Evolutionary conservation across 2,329 filamentous ascomycete species (phyloP).

Genomic region (Ramichloridium luteum): DNA sequence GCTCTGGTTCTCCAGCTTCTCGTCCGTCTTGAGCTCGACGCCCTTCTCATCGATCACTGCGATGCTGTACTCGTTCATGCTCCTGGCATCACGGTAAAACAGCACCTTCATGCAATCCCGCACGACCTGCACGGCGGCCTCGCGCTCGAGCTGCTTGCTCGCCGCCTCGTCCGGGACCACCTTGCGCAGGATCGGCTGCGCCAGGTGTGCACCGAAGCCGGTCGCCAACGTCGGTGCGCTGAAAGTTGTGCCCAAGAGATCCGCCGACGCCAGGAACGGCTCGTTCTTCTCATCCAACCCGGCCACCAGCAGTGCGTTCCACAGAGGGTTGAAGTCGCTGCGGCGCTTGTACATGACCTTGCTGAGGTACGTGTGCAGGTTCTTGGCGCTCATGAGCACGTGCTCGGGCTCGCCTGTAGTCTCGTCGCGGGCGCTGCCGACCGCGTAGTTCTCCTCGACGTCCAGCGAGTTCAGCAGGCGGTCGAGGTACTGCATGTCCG

Average conservation of each 20-base stretch:
- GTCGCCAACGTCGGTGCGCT: constrained; percentile 79
- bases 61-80: constrained; percentile 81
- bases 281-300: constrained; percentile 67
- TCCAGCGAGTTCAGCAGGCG: constrained; percentile 76
- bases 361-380: constrained; percentile 89
- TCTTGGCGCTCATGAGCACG: constrained; percentile 63
- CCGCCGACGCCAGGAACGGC: constrained; percentile 84
- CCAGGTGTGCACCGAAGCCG: constrained; percentile 84
- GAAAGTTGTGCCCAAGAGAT: constrained; percentile 88
- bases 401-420: constrained; percentile 45
- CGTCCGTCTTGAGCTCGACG: constrained; percentile 71
- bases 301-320: constrained; percentile 89
- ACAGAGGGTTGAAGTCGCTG: constrained; percentile 90
- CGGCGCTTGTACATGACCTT: constrained; percentile 95
- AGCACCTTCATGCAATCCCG: constrained; percentile 97
- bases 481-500: constrained; percentile 98
- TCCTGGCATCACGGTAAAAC: constrained; percentile 92
- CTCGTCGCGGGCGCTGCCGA: constrained; percentile 51
- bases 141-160: constrained; percentile 57
- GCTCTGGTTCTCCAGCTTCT: constrained; percentile 88
- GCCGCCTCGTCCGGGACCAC: constrained; percentile 74
- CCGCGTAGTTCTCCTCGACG: constrained; percentile 76
- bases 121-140: constrained; percentile 67
- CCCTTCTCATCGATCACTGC: constrained; percentile 71
- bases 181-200: constrained; percentile 78